Conservation (phyloP, 2,329 filamentous ascomycete species). For the Penicillium corylophilum region DNA sequence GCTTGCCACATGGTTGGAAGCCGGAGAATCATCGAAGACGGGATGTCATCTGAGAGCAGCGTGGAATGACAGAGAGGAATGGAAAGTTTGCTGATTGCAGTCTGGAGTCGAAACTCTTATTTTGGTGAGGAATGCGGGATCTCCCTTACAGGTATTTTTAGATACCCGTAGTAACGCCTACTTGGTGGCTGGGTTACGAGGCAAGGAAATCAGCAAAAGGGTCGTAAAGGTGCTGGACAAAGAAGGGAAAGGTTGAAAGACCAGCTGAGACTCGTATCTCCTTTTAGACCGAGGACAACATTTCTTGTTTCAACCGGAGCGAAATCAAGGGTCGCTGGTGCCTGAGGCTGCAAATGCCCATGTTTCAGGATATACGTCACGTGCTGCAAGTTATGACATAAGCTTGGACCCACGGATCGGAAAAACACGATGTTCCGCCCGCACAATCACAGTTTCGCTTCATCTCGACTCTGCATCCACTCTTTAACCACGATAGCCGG, state of each 20-base stretch:
- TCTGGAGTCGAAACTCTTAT: conserved; percentile 10
- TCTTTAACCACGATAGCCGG: conserved; percentile 30
- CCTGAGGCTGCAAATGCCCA: conserved; percentile 1
- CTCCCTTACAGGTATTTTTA: conserved; percentile 23
- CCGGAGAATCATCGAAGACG: conserved; percentile 19
- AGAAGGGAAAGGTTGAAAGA: conserved; percentile 6
- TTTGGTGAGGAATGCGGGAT: conserved; percentile 24
- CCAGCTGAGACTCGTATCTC: neutral
- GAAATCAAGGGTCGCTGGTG: conserved; percentile 1
- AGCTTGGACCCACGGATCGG: neutral
- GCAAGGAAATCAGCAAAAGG: neutral
- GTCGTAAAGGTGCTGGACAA: neutral
- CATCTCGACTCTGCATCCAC: conserved; percentile 7
- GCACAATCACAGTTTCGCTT: conserved; percentile 8
- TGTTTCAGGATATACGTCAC: neutral
- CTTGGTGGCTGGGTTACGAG: conserved; percentile 13
- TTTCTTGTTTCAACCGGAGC: neutral
- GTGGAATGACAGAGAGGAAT: conserved; percentile 18
- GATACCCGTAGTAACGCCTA: conserved; percentile 19
- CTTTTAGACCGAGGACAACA: neutral
- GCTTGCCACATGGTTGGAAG: conserved; percentile 25
- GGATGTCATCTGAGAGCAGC: conserved; percentile 5
- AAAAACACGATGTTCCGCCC: conserved; percentile 2
- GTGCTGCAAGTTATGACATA: neutral
- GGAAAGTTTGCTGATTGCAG: conserved; percentile 17